Evolutionary conservation across 768 basidiomycete genomes (phyloP).

Genomic region (Asterophora parasitica): DNA sequence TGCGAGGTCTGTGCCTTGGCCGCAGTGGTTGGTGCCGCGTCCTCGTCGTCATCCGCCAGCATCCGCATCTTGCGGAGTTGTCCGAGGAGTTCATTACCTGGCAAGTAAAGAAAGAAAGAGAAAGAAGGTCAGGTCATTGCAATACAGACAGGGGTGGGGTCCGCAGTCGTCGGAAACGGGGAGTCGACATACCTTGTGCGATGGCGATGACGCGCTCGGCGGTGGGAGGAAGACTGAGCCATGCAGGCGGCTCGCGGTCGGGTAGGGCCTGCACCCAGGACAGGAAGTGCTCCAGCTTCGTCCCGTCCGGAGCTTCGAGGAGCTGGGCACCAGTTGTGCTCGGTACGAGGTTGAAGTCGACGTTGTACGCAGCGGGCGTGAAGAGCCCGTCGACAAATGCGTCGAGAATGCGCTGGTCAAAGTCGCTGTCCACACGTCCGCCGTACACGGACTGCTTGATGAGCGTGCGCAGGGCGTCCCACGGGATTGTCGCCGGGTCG

Average conservation of each 20-base stretch:
- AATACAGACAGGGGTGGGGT: not conserved
- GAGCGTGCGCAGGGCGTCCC: constrained; percentile 90
- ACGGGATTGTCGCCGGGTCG: constrained; percentile 88
- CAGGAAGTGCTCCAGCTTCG: constrained; percentile 86
- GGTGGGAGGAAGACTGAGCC: constrained; percentile 89
- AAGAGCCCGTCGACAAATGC: constrained; percentile 91
- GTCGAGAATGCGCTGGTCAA: constrained; percentile 89
- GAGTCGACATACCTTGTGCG: constrained; percentile 64
- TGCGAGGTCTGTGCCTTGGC: constrained; percentile 62
- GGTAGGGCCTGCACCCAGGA: constrained; percentile 87
- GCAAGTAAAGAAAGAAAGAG: constrained; percentile 10
- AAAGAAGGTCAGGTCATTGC: constrained; percentile 2
- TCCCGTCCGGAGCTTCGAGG: constrained; percentile 82
- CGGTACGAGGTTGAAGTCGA: constrained; percentile 86
- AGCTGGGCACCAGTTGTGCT: constrained; percentile 50
- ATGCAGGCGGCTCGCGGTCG: constrained; percentile 89
- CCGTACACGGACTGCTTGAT: constrained; percentile 97
- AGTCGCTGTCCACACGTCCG: constrained; percentile 90
- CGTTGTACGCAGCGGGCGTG: constrained; percentile 83
- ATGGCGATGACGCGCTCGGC: constrained; percentile 91
- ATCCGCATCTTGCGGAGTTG: constrained; percentile 94
- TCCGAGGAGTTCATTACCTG: constrained; percentile 76
- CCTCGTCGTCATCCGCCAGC: constrained; percentile 82
- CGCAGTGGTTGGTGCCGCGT: constrained; percentile 44
- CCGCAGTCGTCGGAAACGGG: not conserved